Conservation (phyloP, 257 asterid genomes). For the Osmanthus fragrans region DNA sequence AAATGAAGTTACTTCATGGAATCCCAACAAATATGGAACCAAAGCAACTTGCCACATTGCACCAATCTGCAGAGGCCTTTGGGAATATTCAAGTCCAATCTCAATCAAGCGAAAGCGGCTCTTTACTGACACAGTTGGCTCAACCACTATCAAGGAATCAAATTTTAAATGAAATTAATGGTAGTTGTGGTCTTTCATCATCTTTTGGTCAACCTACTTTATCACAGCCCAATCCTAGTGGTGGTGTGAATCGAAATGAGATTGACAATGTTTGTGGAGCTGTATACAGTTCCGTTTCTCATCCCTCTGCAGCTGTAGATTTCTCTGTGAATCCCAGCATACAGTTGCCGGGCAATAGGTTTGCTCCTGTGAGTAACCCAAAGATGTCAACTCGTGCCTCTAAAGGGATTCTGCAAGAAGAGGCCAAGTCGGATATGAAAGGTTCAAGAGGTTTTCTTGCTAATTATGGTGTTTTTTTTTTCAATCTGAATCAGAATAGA, state of each 20-base stretch:
- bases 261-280: constrained; percentile 38
- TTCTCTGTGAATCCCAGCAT: constrained; percentile 48
- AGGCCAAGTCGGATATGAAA: constrained; percentile 37
- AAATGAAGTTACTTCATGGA: constrained; percentile 74
- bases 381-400: constrained; percentile 36
- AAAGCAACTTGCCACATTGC: constrained; percentile 69
- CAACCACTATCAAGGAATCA: constrained; percentile 51
- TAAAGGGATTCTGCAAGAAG: constrained; percentile 40
- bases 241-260: constrained; percentile 36
- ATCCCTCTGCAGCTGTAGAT: constrained; percentile 46
- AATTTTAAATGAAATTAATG: constrained; percentile 40
- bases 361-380: constrained; percentile 39
- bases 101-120: constrained; percentile 36
- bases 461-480: constrained; percentile 43
- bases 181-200: constrained; percentile 39
- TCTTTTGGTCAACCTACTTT: constrained; percentile 40
- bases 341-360: constrained; percentile 40
- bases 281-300: constrained; percentile 37
- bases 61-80: constrained; percentile 61
- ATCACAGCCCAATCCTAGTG: constrained; percentile 36
- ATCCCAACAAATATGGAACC: constrained; percentile 86
- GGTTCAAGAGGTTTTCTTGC: constrained; percentile 46
- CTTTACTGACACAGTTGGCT: constrained; percentile 44
- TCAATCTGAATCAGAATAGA: constrained; percentile 44
- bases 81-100: constrained; percentile 49